A percentile compares a stretch with the other conserved stretches of the same genome.
phyloP scores from a whole-genome alignment of 2,329 filamentous ascomycete species.

The Shiraia sp. region DNA sequence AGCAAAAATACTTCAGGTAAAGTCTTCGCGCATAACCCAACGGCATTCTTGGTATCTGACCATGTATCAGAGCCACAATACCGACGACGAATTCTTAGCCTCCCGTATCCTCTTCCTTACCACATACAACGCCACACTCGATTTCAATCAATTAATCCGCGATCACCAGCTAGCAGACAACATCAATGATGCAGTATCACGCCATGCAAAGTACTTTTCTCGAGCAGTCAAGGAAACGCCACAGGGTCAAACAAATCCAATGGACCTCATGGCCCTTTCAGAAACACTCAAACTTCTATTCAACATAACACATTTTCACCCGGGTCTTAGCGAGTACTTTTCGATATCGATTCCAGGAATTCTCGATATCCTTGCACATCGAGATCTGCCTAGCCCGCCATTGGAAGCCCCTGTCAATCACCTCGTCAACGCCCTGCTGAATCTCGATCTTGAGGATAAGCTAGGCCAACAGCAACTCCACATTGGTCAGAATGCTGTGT shows the following conservation, averaged over 20 bases:
- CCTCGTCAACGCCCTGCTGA: conserved; percentile 79
- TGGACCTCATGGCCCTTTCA: conserved; percentile 77
- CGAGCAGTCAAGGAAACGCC: conserved; percentile 32
- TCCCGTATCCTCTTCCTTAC: conserved; percentile 79
- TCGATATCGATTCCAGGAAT: conserved; percentile 70
- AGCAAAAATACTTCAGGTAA: conserved; percentile 68
- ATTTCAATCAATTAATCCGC: conserved; percentile 67
- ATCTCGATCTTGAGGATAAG: conserved; percentile 67
- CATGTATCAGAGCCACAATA: conserved; percentile 60
- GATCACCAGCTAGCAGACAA: conserved; percentile 68
- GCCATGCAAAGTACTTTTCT: conserved; percentile 61
- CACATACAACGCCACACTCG: conserved; percentile 74
- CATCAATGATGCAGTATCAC: conserved; percentile 69
- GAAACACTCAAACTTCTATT: conserved; percentile 89
- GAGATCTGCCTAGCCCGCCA: conserved; percentile 65
- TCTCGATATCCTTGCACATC: conserved; percentile 67
- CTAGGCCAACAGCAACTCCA: conserved; percentile 44
- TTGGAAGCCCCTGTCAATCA: conserved; percentile 73
- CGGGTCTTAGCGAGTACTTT: conserved; percentile 65
- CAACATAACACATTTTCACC: conserved; percentile 79
- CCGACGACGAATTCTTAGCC: conserved; percentile 84
- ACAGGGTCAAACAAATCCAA: conserved; percentile 52
- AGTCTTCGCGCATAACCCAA: neutral
- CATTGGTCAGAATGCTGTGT: conserved; percentile 60
- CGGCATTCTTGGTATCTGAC: conserved; percentile 3